Conservation (phyloP, 2,329 filamentous ascomycete genomes). For the Pyrenochaeta sp. region DNA sequence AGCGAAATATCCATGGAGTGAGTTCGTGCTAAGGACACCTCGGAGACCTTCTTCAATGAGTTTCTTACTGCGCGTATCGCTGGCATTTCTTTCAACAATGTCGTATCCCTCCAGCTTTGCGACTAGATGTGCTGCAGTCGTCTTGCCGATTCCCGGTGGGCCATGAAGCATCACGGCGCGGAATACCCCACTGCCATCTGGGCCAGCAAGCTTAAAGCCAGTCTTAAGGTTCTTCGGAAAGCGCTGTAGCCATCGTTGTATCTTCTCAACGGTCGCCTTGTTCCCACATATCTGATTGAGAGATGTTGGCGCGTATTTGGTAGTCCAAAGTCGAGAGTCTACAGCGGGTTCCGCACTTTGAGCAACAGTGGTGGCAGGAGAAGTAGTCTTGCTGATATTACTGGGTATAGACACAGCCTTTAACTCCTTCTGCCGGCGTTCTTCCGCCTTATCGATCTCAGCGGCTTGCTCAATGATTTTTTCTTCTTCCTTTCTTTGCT, state of each 20-base stretch:
- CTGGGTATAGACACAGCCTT: slow-evolving; percentile 44
- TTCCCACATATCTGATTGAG: slow-evolving; percentile 94
- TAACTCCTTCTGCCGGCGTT: slow-evolving; percentile 68
- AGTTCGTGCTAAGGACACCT: slow-evolving; percentile 93
- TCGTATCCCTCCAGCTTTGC: slow-evolving; percentile 94
- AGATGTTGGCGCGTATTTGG: slow-evolving; percentile 89
- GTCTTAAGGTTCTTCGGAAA: slow-evolving; percentile 83
- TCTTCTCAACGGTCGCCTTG: slow-evolving; percentile 86
- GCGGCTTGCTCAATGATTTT: slow-evolving; percentile 81
- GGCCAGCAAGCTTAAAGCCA: slow-evolving; percentile 81
- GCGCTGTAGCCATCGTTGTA: slow-evolving; percentile 84
- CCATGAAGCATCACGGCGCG: slow-evolving; percentile 96
- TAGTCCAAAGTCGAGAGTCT: slow-evolving; percentile 76
- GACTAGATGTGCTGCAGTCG: slow-evolving; percentile 92
- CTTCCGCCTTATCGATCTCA: slow-evolving; percentile 91
- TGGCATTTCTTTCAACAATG: slow-evolving; percentile 93
- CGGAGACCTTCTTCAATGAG: slow-evolving; percentile 87
- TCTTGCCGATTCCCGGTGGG: slow-evolving; percentile 96
- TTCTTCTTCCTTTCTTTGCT: slow-evolving; percentile 83
- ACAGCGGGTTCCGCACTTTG: slow-evolving; percentile 29
- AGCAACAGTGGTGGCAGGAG: slow-evolving; percentile 32
- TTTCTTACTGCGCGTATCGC: slow-evolving; percentile 95
- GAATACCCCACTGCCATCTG: slow-evolving; percentile 82
- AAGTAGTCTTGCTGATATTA: slow-evolving; percentile 51
- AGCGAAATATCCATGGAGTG: slow-evolving; percentile 88